Conservation (phyloP, 108 stramenopile species). For the Skeletonema grethae region DNA sequence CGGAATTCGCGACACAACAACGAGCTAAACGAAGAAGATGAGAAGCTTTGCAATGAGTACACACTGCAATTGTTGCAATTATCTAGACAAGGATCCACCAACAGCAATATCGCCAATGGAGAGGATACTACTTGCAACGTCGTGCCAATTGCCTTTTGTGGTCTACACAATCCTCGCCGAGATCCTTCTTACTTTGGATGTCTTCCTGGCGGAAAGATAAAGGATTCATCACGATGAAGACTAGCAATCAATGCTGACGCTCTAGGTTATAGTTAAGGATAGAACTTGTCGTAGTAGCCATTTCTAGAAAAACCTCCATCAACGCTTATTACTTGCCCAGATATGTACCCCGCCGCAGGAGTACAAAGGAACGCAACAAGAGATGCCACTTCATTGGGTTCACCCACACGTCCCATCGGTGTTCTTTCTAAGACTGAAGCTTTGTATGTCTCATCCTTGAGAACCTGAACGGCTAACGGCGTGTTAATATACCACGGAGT, state of each 20-base stretch:
- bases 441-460: slow-evolving; percentile 78
- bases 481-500: slow-evolving; percentile 92
- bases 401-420: slow-evolving; percentile 78
- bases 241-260: neutral
- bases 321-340: slow-evolving; percentile 93
- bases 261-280: slow-evolving; percentile 4
- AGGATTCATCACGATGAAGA: neutral
- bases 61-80: slow-evolving; percentile 51
- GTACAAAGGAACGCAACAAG: slow-evolving; percentile 92
- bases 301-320: slow-evolving; percentile 93
- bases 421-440: slow-evolving; percentile 72
- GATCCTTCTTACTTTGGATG: slow-evolving; percentile 53
- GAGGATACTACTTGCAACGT: slow-evolving; percentile 8
- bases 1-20: slow-evolving; percentile 31
- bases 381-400: slow-evolving; percentile 81
- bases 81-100: slow-evolving; percentile 12
- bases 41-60: slow-evolving; percentile 56
- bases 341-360: slow-evolving; percentile 89
- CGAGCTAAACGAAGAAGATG: slow-evolving; percentile 40
- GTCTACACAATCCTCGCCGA: slow-evolving; percentile 70
- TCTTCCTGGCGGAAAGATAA: slow-evolving; percentile 52
- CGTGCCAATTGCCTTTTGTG: slow-evolving; percentile 77
- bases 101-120: neutral
- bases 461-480: slow-evolving; percentile 81
- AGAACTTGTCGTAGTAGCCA: slow-evolving; percentile 63